Evolutionary conservation across 495 filamentous ascomycete genomes (phyloP), one percentile per base, ranked within the genome.

Genomic region (Podospora tetraspora): DNA sequence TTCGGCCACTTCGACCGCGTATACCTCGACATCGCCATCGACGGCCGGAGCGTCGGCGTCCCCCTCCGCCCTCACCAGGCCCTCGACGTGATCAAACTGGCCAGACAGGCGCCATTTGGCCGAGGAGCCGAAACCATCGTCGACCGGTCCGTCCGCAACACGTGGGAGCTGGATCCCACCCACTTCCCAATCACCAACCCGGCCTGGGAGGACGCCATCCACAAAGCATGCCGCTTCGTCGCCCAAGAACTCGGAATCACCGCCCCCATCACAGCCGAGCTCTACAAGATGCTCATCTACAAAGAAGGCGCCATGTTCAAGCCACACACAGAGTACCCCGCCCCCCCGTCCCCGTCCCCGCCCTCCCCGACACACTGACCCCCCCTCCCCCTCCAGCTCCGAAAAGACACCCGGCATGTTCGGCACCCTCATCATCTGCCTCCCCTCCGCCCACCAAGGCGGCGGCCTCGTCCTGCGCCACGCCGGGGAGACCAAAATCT

Each of bases 351-450:
- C 58, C 25, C 16, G 59, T 11, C n/a, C 23, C 3, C 25, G 3
- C n/a, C n/a, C n/a, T n/a, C n/a, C n/a, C 63, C 25, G 4, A 56
- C 12, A 4, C 21, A 56, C 24, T 11, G 22, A 3, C 4, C 43
- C 34, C 30, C 21, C 43, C 11, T 12, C 11, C 32, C 12, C 11
- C 32, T 11, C 12, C 57, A 77, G 67, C 65, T 66, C 82, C 0
- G 84, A 87, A 67, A 87, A 87, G 64, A 77, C 75, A 2, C 79
- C 81, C 22, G 81, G 83, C 2, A 85, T 88, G 81, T 87, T 88
- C 69, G 85, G 78, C 13, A 88, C 85, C 1, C 74, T 88, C 19
- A 81, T 85, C 52, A 76, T 88, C 56, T 80, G 73, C 64, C 77
- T 89, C 1, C 85, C 86, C 0, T 87, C 84, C 0, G 68, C 77